Evolutionary conservation across 2,329 filamentous ascomycete species (phyloP).

Genomic region (Monosporascus sp.): DNA sequence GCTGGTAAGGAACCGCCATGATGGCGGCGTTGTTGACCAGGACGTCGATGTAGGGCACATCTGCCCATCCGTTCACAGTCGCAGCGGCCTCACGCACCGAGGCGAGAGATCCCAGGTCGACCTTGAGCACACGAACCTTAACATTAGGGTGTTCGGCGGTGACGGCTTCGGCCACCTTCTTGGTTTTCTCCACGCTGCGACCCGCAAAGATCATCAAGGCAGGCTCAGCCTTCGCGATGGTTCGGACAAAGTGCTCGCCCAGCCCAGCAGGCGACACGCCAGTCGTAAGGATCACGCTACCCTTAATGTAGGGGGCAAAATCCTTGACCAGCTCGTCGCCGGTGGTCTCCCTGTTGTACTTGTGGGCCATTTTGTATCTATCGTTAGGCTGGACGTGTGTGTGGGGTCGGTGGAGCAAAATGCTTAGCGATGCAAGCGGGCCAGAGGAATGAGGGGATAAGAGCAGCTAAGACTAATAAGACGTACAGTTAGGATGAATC

Average conservation of each 20-base stretch:
- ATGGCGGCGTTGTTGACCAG: slow-evolving; percentile 37
- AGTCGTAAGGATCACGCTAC: slow-evolving; percentile 34
- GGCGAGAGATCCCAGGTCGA: background rate
- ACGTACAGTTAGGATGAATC: too few relatives aligned
- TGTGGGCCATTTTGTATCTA: background rate
- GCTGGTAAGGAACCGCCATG: slow-evolving; percentile 27
- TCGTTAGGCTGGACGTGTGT: too few relatives aligned
- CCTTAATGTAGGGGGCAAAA: slow-evolving; percentile 18
- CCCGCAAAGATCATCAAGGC: slow-evolving; percentile 38
- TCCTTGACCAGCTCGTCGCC: too few relatives aligned
- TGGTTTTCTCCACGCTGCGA: slow-evolving; percentile 34
- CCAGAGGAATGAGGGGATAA: too few relatives aligned
- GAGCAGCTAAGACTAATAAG: too few relatives aligned
- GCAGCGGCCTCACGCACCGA: slow-evolving; percentile 26
- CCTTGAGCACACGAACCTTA: slow-evolving; percentile 23
- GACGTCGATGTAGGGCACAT: slow-evolving; percentile 14
- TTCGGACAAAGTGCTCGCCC: slow-evolving; percentile 29
- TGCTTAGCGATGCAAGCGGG: too few relatives aligned
- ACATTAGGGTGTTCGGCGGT: slow-evolving; percentile 17
- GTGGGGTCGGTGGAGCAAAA: too few relatives aligned
- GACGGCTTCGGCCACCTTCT: slow-evolving; percentile 31
- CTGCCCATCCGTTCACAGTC: slow-evolving; percentile 25
- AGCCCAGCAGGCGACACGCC: slow-evolving; percentile 34
- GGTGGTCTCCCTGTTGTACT: too few relatives aligned
- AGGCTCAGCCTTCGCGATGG: slow-evolving; percentile 33